These are phyloP conservation scores for Vishniacozyma victoriae DNA, from an alignment of 768 basidiomycete species.

Conservation along the genomic window DNA sequence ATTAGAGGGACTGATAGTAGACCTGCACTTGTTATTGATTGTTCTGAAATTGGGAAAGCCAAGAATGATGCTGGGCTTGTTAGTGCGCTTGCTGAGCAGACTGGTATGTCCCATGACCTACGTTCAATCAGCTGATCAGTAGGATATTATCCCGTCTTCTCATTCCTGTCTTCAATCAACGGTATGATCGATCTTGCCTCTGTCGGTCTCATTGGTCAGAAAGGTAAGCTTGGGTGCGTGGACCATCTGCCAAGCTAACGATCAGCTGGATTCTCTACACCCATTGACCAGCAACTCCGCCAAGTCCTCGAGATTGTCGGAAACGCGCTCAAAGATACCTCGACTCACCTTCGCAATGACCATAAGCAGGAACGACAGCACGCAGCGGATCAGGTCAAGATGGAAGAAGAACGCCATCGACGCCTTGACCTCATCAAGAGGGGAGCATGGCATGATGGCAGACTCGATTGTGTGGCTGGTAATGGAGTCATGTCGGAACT, in stretches of 20 bases:
- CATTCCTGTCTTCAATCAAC: conserved; percentile 71
- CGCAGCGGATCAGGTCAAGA: conserved; percentile 48
- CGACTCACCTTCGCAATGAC: conserved; percentile 49
- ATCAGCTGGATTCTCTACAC: conserved; percentile 72
- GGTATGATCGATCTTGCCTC: conserved; percentile 85
- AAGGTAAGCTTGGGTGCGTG: conserved; percentile 53
- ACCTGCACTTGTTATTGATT: conserved; percentile 74
- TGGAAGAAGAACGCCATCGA: conserved; percentile 47
- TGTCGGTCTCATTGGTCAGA: conserved; percentile 91
- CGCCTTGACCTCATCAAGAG: conserved; percentile 51
- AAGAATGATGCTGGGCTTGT: conserved; percentile 61
- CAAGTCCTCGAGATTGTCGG: conserved; percentile 75
- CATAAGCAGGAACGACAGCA: conserved; percentile 43
- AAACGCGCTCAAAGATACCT: conserved; percentile 62
- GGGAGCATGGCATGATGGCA: conserved; percentile 80
- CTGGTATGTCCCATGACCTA: conserved; percentile 56
- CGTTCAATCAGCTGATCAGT: neutral
- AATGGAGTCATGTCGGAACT: conserved; percentile 82
- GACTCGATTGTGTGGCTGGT: conserved; percentile 76
- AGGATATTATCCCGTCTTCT: conserved; percentile 69
- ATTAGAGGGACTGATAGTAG: conserved; percentile 48
- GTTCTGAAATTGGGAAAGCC: conserved; percentile 61
- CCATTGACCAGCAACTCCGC: conserved; percentile 74
- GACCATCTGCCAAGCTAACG: neutral
- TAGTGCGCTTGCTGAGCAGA: conserved; percentile 65